A percentile compares a stretch with the other conserved stretches of the same genome.
Conservation (phyloP, 2,329 filamentous ascomycete species). For the Colletotrichum simmondsii region DNA sequence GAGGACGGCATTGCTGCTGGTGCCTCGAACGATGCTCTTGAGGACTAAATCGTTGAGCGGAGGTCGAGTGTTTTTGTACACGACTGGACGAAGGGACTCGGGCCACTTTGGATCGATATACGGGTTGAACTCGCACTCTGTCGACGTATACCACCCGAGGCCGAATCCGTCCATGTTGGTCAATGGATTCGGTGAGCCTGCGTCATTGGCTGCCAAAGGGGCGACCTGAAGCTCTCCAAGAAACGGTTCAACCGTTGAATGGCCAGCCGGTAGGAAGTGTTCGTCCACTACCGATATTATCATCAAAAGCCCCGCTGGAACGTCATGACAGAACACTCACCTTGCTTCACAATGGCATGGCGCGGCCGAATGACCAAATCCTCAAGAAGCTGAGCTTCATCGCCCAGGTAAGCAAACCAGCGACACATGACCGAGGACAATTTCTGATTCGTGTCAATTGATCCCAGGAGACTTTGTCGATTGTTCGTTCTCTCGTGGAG, state of each 20-base stretch:
- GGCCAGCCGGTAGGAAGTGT: conserved; percentile 19
- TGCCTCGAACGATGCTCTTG: conserved; percentile 21
- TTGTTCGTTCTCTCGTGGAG: no score
- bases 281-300: conserved; percentile 11
- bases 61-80: conserved; percentile 24
- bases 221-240: conserved; percentile 6
- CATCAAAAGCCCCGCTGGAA: no score
- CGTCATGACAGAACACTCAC: neutral
- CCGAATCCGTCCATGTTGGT: conserved; percentile 32
- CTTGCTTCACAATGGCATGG: conserved; percentile 27
- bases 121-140: conserved; percentile 17
- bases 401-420: conserved; percentile 25
- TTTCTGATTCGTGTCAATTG: neutral
- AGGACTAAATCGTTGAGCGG: conserved; percentile 29
- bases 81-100: conserved; percentile 14
- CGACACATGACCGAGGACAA: conserved; percentile 8
- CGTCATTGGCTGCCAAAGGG: conserved; percentile 16
- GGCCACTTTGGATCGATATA: neutral
- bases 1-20: conserved; percentile 18
- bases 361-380: conserved; percentile 21
- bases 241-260: neutral
- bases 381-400: conserved; percentile 28
- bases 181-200: conserved; percentile 17
- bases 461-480: neutral
- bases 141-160: conserved; percentile 14